Evolutionary conservation across 139 green algal genomes (phyloP), one percentile per base, ranked within the genome.

Genomic region (Nannochloris sp.): DNA sequence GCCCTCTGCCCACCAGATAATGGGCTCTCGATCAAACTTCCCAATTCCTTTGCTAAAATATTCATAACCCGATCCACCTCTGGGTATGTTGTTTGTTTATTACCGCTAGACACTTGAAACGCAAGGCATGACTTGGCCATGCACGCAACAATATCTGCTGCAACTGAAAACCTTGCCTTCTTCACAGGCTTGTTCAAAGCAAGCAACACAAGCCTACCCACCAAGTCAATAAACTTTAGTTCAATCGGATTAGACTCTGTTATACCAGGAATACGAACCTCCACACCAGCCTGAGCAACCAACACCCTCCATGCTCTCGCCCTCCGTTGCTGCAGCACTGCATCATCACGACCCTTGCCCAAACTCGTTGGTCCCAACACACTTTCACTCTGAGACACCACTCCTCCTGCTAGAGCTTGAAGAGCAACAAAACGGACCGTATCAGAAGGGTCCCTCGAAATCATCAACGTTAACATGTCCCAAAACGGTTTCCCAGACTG

Each of bases 231-330:
- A 30, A 79, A 59, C 4, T 70, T 79, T 2, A 37, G 29, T 31
- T 69, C 68, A 31, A 48, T 13, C 5, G 16, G 23, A 13, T 44
- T 56, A 40, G 64, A 45, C 31, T 56, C 57, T 4, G 56, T 33
- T 17, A 57, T 56, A 13, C 70, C 64, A 4, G 70, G 70, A 13
- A 77, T 33, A 8, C 48, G 23, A 20, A 77, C 37, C 25, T 61
- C 31, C 20, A 62, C 26, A 16, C 51, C 74, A 5, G 78, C 71
- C 59, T 77, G 70, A 6, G 71, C 31, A 25, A 81, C 67, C 30
- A 88, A 64, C 53, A 91, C 65, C 26, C 79, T 65, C 85, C 85
- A 92, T n/a, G 79, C 82, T 30, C 76, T 61, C 4, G 61, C 72
- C 23, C 74, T 55, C 46, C 69, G 66, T 49, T 71, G 61, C 60